Evolutionary conservation across 2,329 filamentous ascomycete genomes (phyloP), one percentile per base, ranked within the genome.

Genomic region (Aspergillaceae sp.): DNA sequence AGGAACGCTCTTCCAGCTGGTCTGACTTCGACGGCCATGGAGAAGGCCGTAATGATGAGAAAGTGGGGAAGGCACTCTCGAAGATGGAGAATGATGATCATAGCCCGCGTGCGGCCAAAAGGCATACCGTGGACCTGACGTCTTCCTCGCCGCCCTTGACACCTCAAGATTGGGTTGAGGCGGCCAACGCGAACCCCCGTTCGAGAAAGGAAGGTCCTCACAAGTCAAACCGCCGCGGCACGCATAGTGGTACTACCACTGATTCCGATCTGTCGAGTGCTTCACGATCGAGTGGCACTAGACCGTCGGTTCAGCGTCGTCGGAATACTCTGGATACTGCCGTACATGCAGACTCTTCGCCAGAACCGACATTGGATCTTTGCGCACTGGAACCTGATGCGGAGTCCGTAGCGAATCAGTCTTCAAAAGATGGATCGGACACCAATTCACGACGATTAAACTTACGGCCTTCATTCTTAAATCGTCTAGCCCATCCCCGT

Each of bases 81-180:
- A 19, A 19, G 19, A 19, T 19, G 19, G 19, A 19, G 19, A 19
- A 19, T 19, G 19, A 19, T 19, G 19, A 19, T 19, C 2, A 19
- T 19, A 19, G 19, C 19, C 19, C 19, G 19, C 19, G 19, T 19
- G 19, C 19, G 34, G 26, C n/a, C 34, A 36, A 36, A 19, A n/a
- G 34, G 8, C 34, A 36, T 7, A 19, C 34, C 6, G 34, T 36
- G 26, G 26, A 36, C 34, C 34, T 36, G n/a, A n/a, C 34, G 34
- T 53, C 49, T 29, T 55, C 58, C 2, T 66, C 64, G 1, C 58
- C 61, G 4, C 62, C 61, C 3, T 50, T 70, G n/a, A 66, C 66
- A 3, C 65, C 67, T 4, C 59, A 68, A 42, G 68, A 70, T 42
- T 70, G 68, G 68, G 46, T 70, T 33, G 67, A 68, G 33, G 68